Evolutionary conservation across 805 yeast genomes (phyloP), one percentile per base, ranked within the genome.

Genomic region (Spathaspora girioi): DNA sequence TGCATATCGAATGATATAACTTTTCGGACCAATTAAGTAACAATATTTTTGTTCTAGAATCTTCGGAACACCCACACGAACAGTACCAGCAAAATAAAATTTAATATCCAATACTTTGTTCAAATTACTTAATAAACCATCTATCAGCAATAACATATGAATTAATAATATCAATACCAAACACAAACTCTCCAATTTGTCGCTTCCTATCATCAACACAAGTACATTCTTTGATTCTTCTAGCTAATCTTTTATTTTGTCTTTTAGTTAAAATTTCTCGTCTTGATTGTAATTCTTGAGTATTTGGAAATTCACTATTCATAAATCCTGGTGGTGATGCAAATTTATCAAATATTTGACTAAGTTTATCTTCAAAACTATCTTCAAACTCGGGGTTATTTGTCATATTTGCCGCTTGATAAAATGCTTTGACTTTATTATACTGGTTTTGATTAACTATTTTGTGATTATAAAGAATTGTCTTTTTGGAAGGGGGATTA

Each of bases 251-350:
- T 10, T 62, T 62, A 9, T 46, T 45, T 47, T 68, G 70, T 20
- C 72, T 55, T 10, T 52, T 51, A 5, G 54, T 55, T 10, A 61
- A 56, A 8, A 60, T 43, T 10, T 52, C 50, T 49, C 62, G 58
- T 20, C 71, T 52, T 23, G 59, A 53, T 38, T 31, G 45, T 18
- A 50, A 59, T 50, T 71, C 75, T 49, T 69, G 73, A 1, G 73
- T 69, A 38, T 58, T 56, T 6, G 72, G 73, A 49, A 71, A 71
- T 44, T 68, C 73, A 18, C 71, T 70, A 17, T 57, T 55, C 74
- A 71, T 71, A 53, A 67, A 71, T 15, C 76, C 75, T 2, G 75
- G 75, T 2, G 76, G 76, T 5, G 71, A 65, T 49, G 70, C 69
- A 46, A 69, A 65, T 53, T 67, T 67, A 54, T 70, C 75, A 57